Evolutionary conservation across 1,284 basidiomycete species (phyloP), one percentile per base, ranked within the genome.

Genomic region (Peniophora sp.): DNA sequence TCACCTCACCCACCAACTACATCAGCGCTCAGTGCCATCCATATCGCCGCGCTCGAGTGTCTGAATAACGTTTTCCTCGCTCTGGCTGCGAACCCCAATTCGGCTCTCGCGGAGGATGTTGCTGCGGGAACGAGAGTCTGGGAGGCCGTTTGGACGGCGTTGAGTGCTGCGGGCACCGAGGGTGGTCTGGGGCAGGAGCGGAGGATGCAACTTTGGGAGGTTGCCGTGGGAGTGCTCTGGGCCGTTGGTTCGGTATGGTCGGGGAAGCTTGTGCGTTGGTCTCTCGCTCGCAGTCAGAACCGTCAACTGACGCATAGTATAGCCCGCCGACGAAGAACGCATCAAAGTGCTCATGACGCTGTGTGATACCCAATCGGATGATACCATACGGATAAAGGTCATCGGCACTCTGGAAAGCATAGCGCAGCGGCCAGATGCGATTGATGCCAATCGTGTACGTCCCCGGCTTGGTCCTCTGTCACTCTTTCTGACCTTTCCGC

Each of bases 1-100:
- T 90, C 88, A 0, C 69, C 76, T 14, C 89, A 94, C 63, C 88
- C 89, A 42, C 92, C 91, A 1, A 92, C 85, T 12, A 94, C 92
- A 0, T 89, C 91, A 10, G 84, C 76, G 6, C 77, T 96, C 36
- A 79, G 85, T 54, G 79, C 84, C 1, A 80, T 96, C 44, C 92
- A 96, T 63, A 74, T 92, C 47, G 76, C 85, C 54, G 90, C 92
- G 6, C 74, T 95, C 47, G 92, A 96, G 65, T 93, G 92, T 58
- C 76, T 97, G 51, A 95, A 92, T 64, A 97, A 97, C 65, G 75
- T 94, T 14, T 86, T 95, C 60, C 73, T 96, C 47, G 85, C 90
- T 1, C 73, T 90, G 20, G 75, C 83, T 3, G 64, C 76, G 0
- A 65, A 69, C 2, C 68, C 70, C 10, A 72, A 66, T 50, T 55